Base-by-base conservation (phyloP, 164 flowering plant genomes). In the Protea cynaroides region DNA sequence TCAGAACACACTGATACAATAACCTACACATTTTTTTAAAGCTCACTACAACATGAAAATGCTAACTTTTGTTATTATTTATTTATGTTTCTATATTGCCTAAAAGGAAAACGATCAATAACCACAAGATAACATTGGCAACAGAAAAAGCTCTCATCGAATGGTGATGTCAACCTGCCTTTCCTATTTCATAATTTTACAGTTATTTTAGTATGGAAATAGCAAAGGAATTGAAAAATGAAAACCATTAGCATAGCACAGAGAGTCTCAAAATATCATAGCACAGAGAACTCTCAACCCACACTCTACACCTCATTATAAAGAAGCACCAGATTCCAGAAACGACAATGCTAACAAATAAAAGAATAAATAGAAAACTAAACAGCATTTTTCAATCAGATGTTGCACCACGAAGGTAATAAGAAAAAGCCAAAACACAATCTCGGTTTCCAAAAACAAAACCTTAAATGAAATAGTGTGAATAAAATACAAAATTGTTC, bases 391-490 rank as follows among this genome's bases (percentile, higher is more conserved):
- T 24, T 54, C 4, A 17, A 6, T 51, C 61, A 25, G 36, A 18
- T n/a, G 14, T 37, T n/a, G 47, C 61, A 44, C 46, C 22, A 4
- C 34, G 8, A 37, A 18, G 19, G 3, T 13, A 34, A 4, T 29
- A 7, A 62, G 24, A 37, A 15, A 69, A 15, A 34, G 7, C 8
- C 12, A 2, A 5, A 13, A 24, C 18, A 15, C 38, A 23, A 40
- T 11, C 40, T 8, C 25, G 25, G 44, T 4, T 49, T 49, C 34
- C 24, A 43, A 54, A 64, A 37, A 58, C 1, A n/a, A 61, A 36
- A 64, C 62, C 62, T 57, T 37, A 46, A 55, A 47, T 44, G 34
- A 23, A 18, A 63, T 57, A 8, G 56, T 1, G 17, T 34, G 5
- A 29, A 7, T 1, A 23, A 55, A 22, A 21, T 8, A 62, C 23